phyloP scores from a whole-genome alignment of 1,284 basidiomycete species.

The Lignosus rhinocerotis region DNA sequence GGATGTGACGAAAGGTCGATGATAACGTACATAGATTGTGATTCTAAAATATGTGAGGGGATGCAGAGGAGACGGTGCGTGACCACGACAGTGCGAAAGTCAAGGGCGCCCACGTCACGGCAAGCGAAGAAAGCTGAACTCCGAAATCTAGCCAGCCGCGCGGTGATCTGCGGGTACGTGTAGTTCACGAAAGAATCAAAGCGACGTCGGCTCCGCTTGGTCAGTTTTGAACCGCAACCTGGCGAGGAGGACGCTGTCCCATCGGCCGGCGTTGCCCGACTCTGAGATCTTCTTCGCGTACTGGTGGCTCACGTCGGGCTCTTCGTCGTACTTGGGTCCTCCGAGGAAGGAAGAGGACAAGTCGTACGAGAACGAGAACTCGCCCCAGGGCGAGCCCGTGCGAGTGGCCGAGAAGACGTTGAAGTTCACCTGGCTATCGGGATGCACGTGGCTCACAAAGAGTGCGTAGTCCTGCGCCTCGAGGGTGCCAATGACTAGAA shows the following conservation, averaged over 20 bases:
- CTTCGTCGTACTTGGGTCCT: conserved; percentile 25
- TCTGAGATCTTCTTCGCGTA: conserved; percentile 17
- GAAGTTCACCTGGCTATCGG: conserved; percentile 64
- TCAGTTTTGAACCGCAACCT: conserved; percentile 59
- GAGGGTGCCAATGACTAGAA: conserved; percentile 67
- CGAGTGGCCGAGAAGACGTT: conserved; percentile 59
- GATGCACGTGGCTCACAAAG: conserved; percentile 69
- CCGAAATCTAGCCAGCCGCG: too few species aligned
- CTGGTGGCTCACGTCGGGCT: conserved; percentile 9
- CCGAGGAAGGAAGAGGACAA: conserved; percentile 36
- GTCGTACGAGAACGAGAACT: conserved; percentile 53
- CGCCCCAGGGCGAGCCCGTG: conserved; percentile 63
- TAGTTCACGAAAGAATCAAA: conserved; percentile 11
- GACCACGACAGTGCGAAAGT: too few species aligned
- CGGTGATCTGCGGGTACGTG: too few species aligned
- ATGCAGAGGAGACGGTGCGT: too few species aligned
- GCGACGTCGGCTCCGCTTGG: conserved; percentile 50
- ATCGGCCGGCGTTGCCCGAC: conserved; percentile 25
- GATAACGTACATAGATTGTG: too few species aligned
- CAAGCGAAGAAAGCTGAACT: too few species aligned
- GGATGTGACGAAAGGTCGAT: too few species aligned
- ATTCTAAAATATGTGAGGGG: too few species aligned
- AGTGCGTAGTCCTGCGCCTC: conserved; percentile 67
- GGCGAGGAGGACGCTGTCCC: conserved; percentile 52
- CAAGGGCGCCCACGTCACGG: too few species aligned